Evolutionary conservation across 1,139 yeast species (phyloP), one percentile per base, ranked within the genome.

Genomic region (Chernovozyma aurita): DNA sequence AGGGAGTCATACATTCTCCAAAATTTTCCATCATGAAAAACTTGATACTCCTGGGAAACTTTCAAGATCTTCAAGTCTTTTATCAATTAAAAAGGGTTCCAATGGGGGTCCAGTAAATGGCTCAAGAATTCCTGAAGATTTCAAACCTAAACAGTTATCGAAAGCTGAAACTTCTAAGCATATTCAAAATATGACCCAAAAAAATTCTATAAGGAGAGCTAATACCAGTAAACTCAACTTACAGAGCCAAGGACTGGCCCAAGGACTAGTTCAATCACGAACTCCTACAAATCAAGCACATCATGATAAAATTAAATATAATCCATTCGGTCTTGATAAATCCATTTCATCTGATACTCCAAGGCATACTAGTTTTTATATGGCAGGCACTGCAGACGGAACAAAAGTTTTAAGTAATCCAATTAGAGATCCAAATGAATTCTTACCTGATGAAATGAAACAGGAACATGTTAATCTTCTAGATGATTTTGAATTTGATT

Each of bases 351-450:
- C 50, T 40, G 68, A 65, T 34, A 49, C 56, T 27, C 70, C 71
- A 4, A 64, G 57, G 45, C 61, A 57, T 43, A 50, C 74, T 3
- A 61, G 67, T 43, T 68, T 70, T 41, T 70, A 70, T 47, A 42
- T 69, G 41, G 55, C 59, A 13, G 74, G 73, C 1, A 35, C 38
- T 12, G 49, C 50, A 12, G 69, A 62, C 31, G 63, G 64, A 5
- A 56, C 51, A 24, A 67, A 80, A 33, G 57, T 78, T 14, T 59
- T 84, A 39, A 73, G 80, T 4, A 69, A 78, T 42, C 92, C 92
- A 0, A 76, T 83, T 20, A 76, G 75, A 15, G 76, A 78, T 48
- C 94, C 94, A 3, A 83, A 84, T 54, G 77, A 74, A 28, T 70
- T 61, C 46, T 57, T 84, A 30, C 90, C 92, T 0, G 63, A 54